Base-by-base conservation (phyloP, 1,284 basidiomycete species). In the Phlebopus sp. region DNA sequence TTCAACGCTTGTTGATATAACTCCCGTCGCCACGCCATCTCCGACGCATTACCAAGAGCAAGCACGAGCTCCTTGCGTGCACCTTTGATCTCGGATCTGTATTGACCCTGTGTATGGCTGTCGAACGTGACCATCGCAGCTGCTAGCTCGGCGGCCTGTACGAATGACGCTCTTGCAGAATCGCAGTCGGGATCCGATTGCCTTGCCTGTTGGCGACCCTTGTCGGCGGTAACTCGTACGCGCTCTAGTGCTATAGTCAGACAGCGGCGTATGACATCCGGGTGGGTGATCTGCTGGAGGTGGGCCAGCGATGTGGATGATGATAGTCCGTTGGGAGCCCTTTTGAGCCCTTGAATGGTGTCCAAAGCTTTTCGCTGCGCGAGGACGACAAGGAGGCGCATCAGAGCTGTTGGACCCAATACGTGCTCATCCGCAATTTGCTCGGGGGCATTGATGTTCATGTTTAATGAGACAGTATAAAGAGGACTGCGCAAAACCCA, bases 41-140 rank as follows among this genome's bases (percentile, higher is more conserved):
- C 64, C 1, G 66, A 59, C 15, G 66, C 68, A 46, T 69, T 67
- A 1, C 66, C 63, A 15, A 69, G 43, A 19, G 56, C 61, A n/a
- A 66, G 50, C 2, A 65, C 67, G 8, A 64, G 45, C 42, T 69
- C 65, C 44, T 56, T 60, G 36, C 54, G 39, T 15, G 53, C 55
- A 11, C 60, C 65, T 2, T 32, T 7, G 9, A 63, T 34, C 11
- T 55, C 36, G 5, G 46, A 37, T 8, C 44, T 30, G 38, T 59
- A 67, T 21, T 48, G 46, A 8, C 61, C 62, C 19, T 55, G 44
- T 1, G 60, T 60, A 6, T 53, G 59, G 2, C 42, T 51, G 42
- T 68, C 59, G 25, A 69, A 60, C 14, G 56, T 50, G 4, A 66
- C 44, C 8, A 68, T 31, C 1, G 59, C 58, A 9, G 56, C 56